Evolutionary conservation across 1,284 basidiomycete genomes (phyloP), one percentile per base, ranked within the genome.

Genomic region (Inonotus hispidus): DNA sequence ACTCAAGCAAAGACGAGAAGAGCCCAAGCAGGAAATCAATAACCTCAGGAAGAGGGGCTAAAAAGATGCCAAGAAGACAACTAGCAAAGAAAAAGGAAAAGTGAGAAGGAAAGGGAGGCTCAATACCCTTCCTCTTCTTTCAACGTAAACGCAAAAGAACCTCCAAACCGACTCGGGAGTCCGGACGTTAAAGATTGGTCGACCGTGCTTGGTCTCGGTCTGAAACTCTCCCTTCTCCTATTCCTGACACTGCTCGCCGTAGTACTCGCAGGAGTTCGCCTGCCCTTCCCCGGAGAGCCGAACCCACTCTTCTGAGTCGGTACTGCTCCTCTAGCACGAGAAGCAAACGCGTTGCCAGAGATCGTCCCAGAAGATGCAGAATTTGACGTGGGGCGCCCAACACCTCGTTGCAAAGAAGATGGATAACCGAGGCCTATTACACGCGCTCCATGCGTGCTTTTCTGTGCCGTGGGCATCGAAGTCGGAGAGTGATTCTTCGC

Each of bases 201-300:
- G n/a, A n/a, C 16, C 41, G 83, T 72, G 67, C 88, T 91, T 45
- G 87, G 81, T 47, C 89, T 76, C 8, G 90, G 89, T 69, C 82
- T 87, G 71, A 92, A 92, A 71, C 89, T 91, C 74, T 91, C 89
- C 64, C 85, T 77, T 60, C 63, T 46, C 37, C 56, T 54, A 50
- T 59, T 58, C 56, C 61, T 23, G 16, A 38, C 49, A 38, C 19
- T 23, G 19, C 27, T 21, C 47, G 53, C 21, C 19, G 53, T 47
- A 50, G 70, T 71, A 56, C 69, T 70, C 27, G 41, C 23, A 25
- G 41, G n/a, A 3, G 32, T 46, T 39, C 53, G 23, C 13, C 43
- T 43, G 46, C 4, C 21, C 50, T 27, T 25, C 16, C 21, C 32
- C 7, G 25, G 41, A 16, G 41, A 43, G 41, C 16, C 8, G 32